A percentile compares a stretch with the other conserved stretches of the same genome.
phyloP scores from a whole-genome alignment of 2,329 filamentous ascomycete species.

The Beauveria medogensis region DNA sequence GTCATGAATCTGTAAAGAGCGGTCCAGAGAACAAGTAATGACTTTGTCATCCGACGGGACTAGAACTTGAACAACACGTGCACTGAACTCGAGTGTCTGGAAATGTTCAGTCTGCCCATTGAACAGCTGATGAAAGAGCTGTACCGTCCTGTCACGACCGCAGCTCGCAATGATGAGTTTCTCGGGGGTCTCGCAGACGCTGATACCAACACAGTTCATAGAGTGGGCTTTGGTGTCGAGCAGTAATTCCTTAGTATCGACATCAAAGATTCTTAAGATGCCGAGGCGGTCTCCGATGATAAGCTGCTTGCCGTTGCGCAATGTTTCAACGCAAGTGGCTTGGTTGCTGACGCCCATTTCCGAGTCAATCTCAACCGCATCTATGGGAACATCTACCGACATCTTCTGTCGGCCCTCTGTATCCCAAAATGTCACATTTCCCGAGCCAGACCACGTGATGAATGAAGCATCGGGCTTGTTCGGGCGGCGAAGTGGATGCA shows the following conservation, averaged over 20 bases:
- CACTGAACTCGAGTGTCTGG: conserved; percentile 89
- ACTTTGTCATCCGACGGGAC: conserved; percentile 68
- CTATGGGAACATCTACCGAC: conserved; percentile 59
- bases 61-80: conserved; percentile 68
- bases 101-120: conserved; percentile 62
- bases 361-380: conserved; percentile 44
- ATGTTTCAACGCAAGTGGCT: conserved; percentile 51
- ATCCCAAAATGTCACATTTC: conserved; percentile 77
- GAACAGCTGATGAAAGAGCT: conserved; percentile 64
- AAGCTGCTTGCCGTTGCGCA: conserved; percentile 55
- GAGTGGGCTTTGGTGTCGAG: conserved; percentile 79
- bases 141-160: conserved; percentile 83
- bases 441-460: conserved; percentile 80
- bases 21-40: conserved; percentile 81
- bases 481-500: conserved; percentile 54
- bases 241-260: conserved; percentile 49
- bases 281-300: conserved; percentile 82
- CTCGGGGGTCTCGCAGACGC: conserved; percentile 55
- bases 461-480: conserved; percentile 63
- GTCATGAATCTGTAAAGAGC: conserved; percentile 77
- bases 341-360: conserved; percentile 50
- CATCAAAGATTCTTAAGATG: conserved; percentile 64
- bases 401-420: conserved; percentile 59
- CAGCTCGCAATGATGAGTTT: conserved; percentile 69
- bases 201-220: conserved; percentile 75